Evolutionary conservation across 2,329 filamentous ascomycete species (phyloP), one percentile per base, ranked within the genome.

Genomic region (Xylaria arbuscula): DNA sequence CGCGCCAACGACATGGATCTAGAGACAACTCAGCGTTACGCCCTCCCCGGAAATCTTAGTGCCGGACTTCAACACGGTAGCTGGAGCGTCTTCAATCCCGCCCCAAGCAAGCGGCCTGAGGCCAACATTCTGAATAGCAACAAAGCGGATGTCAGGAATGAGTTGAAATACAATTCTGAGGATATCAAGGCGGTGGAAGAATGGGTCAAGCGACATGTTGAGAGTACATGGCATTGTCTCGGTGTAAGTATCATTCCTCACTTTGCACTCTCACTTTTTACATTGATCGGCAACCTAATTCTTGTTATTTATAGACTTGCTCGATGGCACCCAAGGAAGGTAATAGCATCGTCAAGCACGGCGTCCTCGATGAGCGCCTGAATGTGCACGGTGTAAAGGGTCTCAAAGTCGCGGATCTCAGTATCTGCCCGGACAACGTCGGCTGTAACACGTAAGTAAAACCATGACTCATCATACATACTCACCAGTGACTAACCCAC

Each of bases 311-410:
- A 42, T 58, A 83, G 80, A 93, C 91, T 1, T 93, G 91, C 81
- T 92, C 89, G 61, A 94, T 94, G 90, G 91, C 90, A 0, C 92
- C 92, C 4, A 86, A 82, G 68, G 87, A 93, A 75, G 92, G 92
- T 68, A 94, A 93, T 83, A 90, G 87, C 75, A 92, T 94, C 75
- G 91, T 94, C 78, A 92, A 92, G 82, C 90, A 93, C 75, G 92
- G 92, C 68, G 92, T 94, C 0, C 81, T 94, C 45, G 92, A 94
- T 76, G 90, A 93, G 80, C 87, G 91, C 68, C 85, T 94, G 64
- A 93, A 93, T 73, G 91, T 94, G 2, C 90, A 93, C 77, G 92
- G 91, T 60, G 90, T 93, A 72, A 86, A 92, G 83, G 89, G 90
- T 17, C 86, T 94, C 74, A 93, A 93, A 85, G 91, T 93, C 28